Base-by-base conservation (phyloP, 2,329 filamentous ascomycete genomes). In the Calonectria henricotiae region DNA sequence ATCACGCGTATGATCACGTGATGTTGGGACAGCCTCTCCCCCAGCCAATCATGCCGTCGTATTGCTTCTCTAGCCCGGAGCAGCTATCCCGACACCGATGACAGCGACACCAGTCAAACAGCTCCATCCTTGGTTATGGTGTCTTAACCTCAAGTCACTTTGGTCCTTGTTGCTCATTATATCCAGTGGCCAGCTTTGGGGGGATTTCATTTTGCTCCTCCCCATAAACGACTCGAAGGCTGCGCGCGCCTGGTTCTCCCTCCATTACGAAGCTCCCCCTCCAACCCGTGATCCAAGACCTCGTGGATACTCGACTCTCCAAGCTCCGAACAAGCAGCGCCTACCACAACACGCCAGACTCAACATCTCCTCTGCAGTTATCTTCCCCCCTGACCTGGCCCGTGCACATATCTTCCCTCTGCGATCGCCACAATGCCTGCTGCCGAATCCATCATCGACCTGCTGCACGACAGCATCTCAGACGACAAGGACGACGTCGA, bases 401-500 rank as follows among this genome's bases (percentile, higher is more conserved):
- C 15, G 15, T 12, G 51, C 20, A 51, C 32, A 15, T 41, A 17
- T n/a, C 20, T 46, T 43, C 23, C 64, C 37, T 58, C 35, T 20
- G 27, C 37, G 55, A 60, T 44, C 61, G 46, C 58, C 71, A 69
- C 51, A 46, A 81, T 81, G 80, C 69, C 83, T 63, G 70, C 79
- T 66, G 81, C 85, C 80, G 84, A 87, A 73, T 87, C 88, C 41
- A 75, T 82, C 71, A 86, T 86, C 81, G 80, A 89, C 79, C 83
- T 91, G 73, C 82, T 91, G 74, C 82, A 86, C 71, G 86, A 88
- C 73, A 39, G 77, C 80, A 67, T 81, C 41, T 85, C 86, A 61
- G 82, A 86, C 70, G 87, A 90, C 68, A 84, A 87, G 68, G 74
- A 90, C 74, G 89, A 91, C 6, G 78, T 92, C 76, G 89, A 91